These are phyloP conservation scores for Jimgerdemannia flammicorona DNA, from an alignment of 192 early-diverging fungal genomes.

Conservation along the genomic window DNA sequence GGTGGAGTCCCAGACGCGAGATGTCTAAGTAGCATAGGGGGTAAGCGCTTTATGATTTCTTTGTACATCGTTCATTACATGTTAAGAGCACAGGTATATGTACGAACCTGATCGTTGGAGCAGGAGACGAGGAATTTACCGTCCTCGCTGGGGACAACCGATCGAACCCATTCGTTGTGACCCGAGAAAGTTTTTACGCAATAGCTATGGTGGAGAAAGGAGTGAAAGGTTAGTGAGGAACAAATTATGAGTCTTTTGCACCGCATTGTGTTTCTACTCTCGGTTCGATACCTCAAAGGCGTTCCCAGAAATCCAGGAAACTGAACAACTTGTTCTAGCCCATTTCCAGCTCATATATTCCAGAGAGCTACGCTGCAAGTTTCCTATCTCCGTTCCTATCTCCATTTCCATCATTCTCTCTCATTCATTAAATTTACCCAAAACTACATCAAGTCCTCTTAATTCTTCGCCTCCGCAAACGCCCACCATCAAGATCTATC, in stretches of 20 bases:
- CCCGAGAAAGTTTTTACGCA: slow-evolving; percentile 78
- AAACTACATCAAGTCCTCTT: neutral
- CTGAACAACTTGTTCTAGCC: too few relatives aligned
- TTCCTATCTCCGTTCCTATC: too few relatives aligned
- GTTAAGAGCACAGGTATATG: too few relatives aligned
- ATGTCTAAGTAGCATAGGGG: slow-evolving; percentile 49
- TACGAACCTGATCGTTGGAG: slow-evolving; percentile 79
- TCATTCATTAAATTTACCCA: too few relatives aligned
- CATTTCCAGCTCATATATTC: too few relatives aligned
- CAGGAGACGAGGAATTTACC: slow-evolving; percentile 68
- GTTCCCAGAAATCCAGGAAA: too few relatives aligned
- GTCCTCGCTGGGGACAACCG: slow-evolving; percentile 64
- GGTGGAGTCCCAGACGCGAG: slow-evolving; percentile 76
- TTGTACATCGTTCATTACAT: neutral
- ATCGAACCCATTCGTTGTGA: slow-evolving; percentile 88
- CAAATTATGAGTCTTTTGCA: too few relatives aligned
- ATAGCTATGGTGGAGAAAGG: slow-evolving; percentile 42
- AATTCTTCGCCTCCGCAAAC: neutral
- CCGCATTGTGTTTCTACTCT: too few relatives aligned
- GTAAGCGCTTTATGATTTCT: neutral
- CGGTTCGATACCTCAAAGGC: too few relatives aligned
- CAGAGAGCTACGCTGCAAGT: too few relatives aligned
- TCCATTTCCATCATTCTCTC: too few relatives aligned
- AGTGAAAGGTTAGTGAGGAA: too few relatives aligned
- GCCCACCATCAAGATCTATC: neutral